Base-by-base conservation (phyloP, 2,329 filamentous ascomycete species). In the Pseudogymnoascus sp. region DNA sequence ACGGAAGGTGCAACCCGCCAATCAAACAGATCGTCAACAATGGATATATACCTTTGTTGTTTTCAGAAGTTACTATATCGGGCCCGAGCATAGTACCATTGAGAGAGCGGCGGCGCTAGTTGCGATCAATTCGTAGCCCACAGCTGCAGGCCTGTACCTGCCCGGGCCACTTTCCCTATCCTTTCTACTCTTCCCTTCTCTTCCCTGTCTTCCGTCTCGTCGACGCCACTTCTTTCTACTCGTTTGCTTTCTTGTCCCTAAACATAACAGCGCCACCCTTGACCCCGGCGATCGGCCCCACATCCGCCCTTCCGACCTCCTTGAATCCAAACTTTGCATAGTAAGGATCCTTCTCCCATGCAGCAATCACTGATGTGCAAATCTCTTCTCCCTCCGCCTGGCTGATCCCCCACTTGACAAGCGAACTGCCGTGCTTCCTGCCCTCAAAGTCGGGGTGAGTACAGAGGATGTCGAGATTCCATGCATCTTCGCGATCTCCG, bases 381-480 rank as follows among this genome's bases (percentile, higher is more conserved):
- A 79, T 65, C 0, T 69, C 70, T 10, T 79, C 77, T 11, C 69
- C 62, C 50, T 72, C 66, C 0, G 77, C 75, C 37, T 70, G 67
- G 0, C 75, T 68, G 0, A 80, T 65, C 0, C 79, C 79, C 77
- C 76, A 79, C 24, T 69, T 62, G 10, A 79, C 77, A 6, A 81
- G 71, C 24, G 66, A 67, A 4, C 70, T 71, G 0, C 77, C 79
- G 10, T 76, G 62, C 1, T 73, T 75, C 40, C 67, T 67, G 4
- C 75, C 71, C 53, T 79, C 77, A 29, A 72, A 73, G 4, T 73
- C 71, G 0, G 78, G 79, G 53, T 76, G 72, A 1, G 78, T 71
- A n/a, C 71, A 72, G 6, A 78, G 66, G 1, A 72, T 62, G 4
- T 75, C 72, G 3, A 80, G 71, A 59, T 74, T 76, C 75, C 74